Evolutionary conservation across 202 grass and related monocot genomes (phyloP).

Genomic region (Zizania palustris): DNA sequence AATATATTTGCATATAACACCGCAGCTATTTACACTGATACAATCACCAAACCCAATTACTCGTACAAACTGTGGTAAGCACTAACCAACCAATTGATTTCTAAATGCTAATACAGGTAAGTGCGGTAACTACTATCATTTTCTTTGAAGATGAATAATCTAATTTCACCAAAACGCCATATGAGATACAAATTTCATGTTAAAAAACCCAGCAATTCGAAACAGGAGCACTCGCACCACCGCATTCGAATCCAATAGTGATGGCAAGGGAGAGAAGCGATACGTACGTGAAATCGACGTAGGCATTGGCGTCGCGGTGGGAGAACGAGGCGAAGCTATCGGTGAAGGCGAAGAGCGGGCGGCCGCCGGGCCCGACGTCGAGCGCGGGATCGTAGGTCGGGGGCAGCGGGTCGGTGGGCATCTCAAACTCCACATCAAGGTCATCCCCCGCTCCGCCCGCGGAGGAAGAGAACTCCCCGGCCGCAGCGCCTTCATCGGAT

Average conservation of each 20-base stretch:
- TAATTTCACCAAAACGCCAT: not conserved
- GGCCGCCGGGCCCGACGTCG: slow-evolving; percentile 82
- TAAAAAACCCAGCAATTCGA: not conserved
- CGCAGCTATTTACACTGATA: not conserved
- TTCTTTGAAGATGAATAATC: not conserved
- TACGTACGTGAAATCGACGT: slow-evolving; percentile 80
- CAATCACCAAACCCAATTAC: not conserved
- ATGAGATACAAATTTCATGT: slow-evolving; percentile 21
- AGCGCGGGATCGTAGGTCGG: slow-evolving; percentile 73
- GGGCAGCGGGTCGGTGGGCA: slow-evolving; percentile 79
- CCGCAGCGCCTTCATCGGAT: slow-evolving; percentile 37
- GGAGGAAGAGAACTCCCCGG: slow-evolving; percentile 23
- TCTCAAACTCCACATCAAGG: slow-evolving; percentile 64
- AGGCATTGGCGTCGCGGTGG: slow-evolving; percentile 58
- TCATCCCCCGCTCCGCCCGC: slow-evolving; percentile 43
- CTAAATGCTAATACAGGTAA: no score
- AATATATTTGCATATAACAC: not conserved
- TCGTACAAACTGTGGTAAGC: not conserved
- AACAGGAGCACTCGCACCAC: not conserved
- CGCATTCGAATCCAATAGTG: slow-evolving; percentile 33
- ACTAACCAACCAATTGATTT: not conserved
- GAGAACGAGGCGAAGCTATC: slow-evolving; percentile 66
- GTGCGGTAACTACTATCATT: not conserved
- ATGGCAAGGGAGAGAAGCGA: not conserved
- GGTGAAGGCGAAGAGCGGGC: slow-evolving; percentile 87